Percentiles rank a stretch among this genome's conserved stretches.
These are phyloP conservation scores for Pisolithus albus DNA, from an alignment of 768 basidiomycete genomes.

Conservation along the genomic window DNA sequence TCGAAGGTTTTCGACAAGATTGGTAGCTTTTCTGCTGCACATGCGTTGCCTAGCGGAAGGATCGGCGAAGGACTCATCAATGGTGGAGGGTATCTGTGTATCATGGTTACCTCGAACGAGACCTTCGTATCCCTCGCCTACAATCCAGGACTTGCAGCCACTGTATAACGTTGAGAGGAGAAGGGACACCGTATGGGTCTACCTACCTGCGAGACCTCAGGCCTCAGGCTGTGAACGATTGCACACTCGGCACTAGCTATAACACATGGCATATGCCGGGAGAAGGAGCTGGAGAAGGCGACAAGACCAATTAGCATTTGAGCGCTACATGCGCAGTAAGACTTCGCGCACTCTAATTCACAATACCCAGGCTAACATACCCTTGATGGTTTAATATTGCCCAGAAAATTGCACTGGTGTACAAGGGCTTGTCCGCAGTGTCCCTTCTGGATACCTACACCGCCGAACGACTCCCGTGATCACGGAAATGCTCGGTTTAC, in stretches of 20 bases:
- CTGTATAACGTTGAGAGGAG: slow-evolving; percentile 32
- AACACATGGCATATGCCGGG: too few species aligned
- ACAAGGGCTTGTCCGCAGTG: not conserved
- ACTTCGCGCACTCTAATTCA: too few species aligned
- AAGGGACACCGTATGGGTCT: not conserved
- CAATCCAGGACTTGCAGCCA: slow-evolving; percentile 93
- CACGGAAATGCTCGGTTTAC: slow-evolving; percentile 32
- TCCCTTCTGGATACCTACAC: slow-evolving; percentile 33
- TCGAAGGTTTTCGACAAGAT: slow-evolving; percentile 64
- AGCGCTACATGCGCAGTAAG: too few species aligned
- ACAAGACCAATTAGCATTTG: too few species aligned
- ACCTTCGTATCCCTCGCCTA: slow-evolving; percentile 98
- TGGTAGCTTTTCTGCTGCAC: slow-evolving; percentile 20
- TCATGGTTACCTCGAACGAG: slow-evolving; percentile 82
- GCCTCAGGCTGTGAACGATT: too few species aligned
- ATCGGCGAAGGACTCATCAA: slow-evolving; percentile 26
- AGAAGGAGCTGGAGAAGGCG: too few species aligned
- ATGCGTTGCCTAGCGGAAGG: slow-evolving; percentile 12
- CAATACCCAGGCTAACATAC: not conserved
- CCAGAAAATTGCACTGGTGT: slow-evolving; percentile 37
- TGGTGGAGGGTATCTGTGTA: slow-evolving; percentile 26
- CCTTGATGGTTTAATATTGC: slow-evolving; percentile 30
- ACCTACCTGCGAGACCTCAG: too few species aligned
- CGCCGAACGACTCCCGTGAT: slow-evolving; percentile 36
- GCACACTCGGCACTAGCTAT: too few species aligned